phyloP scores from a whole-genome alignment of 2,329 filamentous ascomycete genomes.

The Talaromyces piceae region DNA sequence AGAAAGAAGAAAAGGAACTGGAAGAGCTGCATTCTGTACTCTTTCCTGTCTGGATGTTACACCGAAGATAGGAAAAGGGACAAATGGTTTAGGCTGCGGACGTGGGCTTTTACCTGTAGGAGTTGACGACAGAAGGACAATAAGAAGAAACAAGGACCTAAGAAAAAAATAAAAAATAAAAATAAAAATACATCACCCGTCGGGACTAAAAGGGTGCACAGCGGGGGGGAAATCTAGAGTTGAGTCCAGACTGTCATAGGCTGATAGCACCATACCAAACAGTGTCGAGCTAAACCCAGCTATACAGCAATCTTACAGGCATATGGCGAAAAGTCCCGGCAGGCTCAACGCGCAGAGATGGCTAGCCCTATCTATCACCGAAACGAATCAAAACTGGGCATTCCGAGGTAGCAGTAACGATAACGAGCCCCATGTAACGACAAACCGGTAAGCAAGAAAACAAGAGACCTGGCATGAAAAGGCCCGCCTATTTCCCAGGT shows the following conservation, averaged over 20 bases:
- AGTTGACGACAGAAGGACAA: not conserved
- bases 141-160: not conserved
- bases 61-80: not conserved
- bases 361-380: not conserved
- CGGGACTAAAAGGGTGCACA: conserved; percentile 5
- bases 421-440: not conserved
- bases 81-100: not conserved
- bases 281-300: not conserved
- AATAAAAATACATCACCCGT: not conserved
- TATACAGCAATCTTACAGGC: too few species aligned
- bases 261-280: not conserved
- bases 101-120: not conserved
- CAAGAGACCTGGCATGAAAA: too few species aligned
- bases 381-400: not conserved
- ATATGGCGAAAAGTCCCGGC: not conserved
- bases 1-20: conserved; percentile 5
- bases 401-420: not conserved
- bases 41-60: not conserved
- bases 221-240: conserved; percentile 3
- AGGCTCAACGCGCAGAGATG: not conserved
- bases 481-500: not conserved
- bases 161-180: not conserved
- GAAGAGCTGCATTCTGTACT: conserved; percentile 4
- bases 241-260: not conserved
- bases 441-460: not conserved